Base-by-base conservation (phyloP, 2,329 filamentous ascomycete species). In the Penicillium sp. region DNA sequence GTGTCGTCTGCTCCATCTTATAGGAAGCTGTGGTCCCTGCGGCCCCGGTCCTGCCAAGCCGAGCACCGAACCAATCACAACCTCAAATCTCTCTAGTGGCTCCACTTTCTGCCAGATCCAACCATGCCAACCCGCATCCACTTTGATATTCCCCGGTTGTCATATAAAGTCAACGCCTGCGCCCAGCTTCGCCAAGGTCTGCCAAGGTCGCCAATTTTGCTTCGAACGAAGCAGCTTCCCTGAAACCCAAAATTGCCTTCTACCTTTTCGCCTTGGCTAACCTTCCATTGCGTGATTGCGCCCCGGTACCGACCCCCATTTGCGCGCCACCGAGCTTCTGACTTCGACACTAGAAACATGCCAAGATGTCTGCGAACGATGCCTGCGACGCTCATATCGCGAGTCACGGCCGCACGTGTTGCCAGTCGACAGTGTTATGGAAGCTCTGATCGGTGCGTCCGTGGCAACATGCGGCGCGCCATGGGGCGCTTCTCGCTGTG, bases 361-460 rank as follows among this genome's bases (percentile, higher is more conserved):
- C 59, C 58, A 62, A 62, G 55, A 26, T 19, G 24, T 37, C 16
- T 11, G 21, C 21, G n/a, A 33, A 29, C 42, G 26, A 45, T 48
- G 52, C 31, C 31, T 31, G 26, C 14, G 31, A 50, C 18, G 51
- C 51, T 47, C 9, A 29, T 47, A 34, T 52, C 56, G 57, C 56
- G 58, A 63, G 58, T 64, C 55, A 31, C 48, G 44, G 28, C 44
- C 36, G 56, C 62, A 64, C 62, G 62, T 64, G 62, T 64, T 42
- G 40, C 31, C 48, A 11, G 5, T 45, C 24, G 36, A 39, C 26
- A n/a, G 33, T 37, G 48, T 34, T 53, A 29, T 43, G 39, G 42
- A 16, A 13, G n/a, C 5, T 45, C 3, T 21, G 26, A 16, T 21
- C 16, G 23, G 33, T 26, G 23, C 24, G 3, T 13, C 19, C 42